phyloP scores from a whole-genome alignment of 1,284 basidiomycete genomes.

The Porogramme epimiltina region DNA sequence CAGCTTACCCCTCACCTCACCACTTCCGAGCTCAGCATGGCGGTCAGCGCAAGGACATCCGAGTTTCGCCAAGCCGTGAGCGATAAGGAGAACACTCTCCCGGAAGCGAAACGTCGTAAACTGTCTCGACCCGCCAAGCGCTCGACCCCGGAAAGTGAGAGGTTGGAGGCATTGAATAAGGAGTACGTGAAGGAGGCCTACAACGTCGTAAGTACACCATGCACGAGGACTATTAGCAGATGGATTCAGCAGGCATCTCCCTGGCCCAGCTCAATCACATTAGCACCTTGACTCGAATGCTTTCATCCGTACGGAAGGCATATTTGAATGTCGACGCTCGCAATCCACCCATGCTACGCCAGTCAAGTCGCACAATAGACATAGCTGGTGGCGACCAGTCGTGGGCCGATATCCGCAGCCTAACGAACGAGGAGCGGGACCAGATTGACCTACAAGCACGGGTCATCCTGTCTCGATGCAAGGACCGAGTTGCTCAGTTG shows the following conservation, averaged over 20 bases:
- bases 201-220: conserved; percentile 56
- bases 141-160: conserved; percentile 33
- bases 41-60: conserved; percentile 49
- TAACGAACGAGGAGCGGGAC: conserved; percentile 86
- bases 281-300: conserved; percentile 67
- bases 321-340: conserved; percentile 78
- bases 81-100: conserved; percentile 44
- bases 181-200: conserved; percentile 75
- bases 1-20: neutral
- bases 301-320: conserved; percentile 69
- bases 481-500: conserved; percentile 84
- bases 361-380: conserved; percentile 56
- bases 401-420: conserved; percentile 70
- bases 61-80: conserved; percentile 58
- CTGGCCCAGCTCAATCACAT: conserved; percentile 68
- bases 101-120: conserved; percentile 56
- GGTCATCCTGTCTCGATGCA: conserved; percentile 78
- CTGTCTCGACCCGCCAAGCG: conserved; percentile 37
- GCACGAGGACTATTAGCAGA: neutral
- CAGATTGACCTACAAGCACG: conserved; percentile 90
- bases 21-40: conserved; percentile 17
- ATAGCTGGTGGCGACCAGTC: conserved; percentile 50
- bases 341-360: conserved; percentile 48
- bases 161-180: conserved; percentile 51
- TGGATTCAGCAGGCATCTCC: neutral